Base-by-base conservation (phyloP, 305 asterid genomes). In the Andrographis paniculata region DNA sequence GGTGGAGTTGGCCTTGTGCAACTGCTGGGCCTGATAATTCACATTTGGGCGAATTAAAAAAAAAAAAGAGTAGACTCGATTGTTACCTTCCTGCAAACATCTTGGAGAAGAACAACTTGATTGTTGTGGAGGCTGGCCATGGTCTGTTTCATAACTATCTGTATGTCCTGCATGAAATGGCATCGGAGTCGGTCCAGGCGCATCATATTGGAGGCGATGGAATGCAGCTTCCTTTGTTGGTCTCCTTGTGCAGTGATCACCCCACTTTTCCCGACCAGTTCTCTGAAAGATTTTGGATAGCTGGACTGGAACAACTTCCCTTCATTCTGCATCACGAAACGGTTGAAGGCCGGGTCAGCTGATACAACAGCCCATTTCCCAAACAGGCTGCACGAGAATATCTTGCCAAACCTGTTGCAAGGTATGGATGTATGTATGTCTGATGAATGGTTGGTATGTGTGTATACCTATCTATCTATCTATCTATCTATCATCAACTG, bases 191-290 rank as follows among this genome's bases (percentile, higher is more conserved):
- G 77, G 38, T 88, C 87, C 6, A 79, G 60, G 27, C 94, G 74
- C 95, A 84, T 87, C 81, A 87, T 79, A 51, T 84, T 81, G 23
- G 97, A 77, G n/a, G 97, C 91, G 2, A 84, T 80, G 0, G 92
- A 67, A 40, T 84, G 97, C 14, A 87, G 94, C 45, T 74, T 78
- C 62, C 86, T 73, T 56, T 87, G 94, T 23, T 84, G 80, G 30
- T 79, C 94, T 44, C 94, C 97, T 24, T 79, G 86, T 16, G 81
- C 84, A 4, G 70, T 84, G 67, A 87, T 84, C 42, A 87, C 84
- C 50, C 95, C 94, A 58, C 81, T 74, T 40, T 79, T 73, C 1
- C 97, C 97, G 8, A 87, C 97, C 74, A 87, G 63, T 37, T 84
- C 94, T 49, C 82, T 70, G 71, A 87, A 87, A 20, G 97, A 84